These are phyloP conservation scores for Epichloe sp. DNA, from an alignment of 2,329 filamentous ascomycete genomes.

Conservation along the genomic window DNA sequence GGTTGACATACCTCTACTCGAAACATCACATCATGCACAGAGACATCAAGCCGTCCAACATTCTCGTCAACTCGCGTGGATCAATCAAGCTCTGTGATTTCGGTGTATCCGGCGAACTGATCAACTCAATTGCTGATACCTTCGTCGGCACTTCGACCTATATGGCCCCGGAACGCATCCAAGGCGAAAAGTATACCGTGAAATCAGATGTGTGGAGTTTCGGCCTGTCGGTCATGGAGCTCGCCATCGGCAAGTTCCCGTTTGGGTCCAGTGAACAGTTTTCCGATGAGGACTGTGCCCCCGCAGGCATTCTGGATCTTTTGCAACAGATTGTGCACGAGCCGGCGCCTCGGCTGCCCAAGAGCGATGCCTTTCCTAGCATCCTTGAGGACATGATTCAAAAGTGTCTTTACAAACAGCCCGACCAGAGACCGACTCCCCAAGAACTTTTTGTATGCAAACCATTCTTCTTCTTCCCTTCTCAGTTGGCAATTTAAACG, in stretches of 20 bases:
- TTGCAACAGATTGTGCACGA: slow-evolving; percentile 97
- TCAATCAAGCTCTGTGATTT: slow-evolving; percentile 98
- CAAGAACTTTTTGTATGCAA: slow-evolving; percentile 70
- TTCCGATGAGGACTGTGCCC: slow-evolving; percentile 64
- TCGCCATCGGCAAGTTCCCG: slow-evolving; percentile 94
- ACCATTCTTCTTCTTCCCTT: background rate
- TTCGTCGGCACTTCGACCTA: slow-evolving; percentile 98
- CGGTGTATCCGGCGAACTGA: slow-evolving; percentile 92
- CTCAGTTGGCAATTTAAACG: background rate
- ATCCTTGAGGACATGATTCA: slow-evolving; percentile 96
- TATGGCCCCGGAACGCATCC: slow-evolving; percentile 97
- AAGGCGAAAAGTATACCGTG: slow-evolving; percentile 92
- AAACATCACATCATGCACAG: slow-evolving; percentile 98
- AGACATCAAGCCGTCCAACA: slow-evolving; percentile 97
- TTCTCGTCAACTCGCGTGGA: slow-evolving; percentile 86
- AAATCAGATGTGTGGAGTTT: slow-evolving; percentile 99
- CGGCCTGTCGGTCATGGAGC: slow-evolving; percentile 86
- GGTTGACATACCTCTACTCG: slow-evolving; percentile 87
- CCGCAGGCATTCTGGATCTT: slow-evolving; percentile 89
- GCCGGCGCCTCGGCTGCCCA: slow-evolving; percentile 81
- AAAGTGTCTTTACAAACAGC: slow-evolving; percentile 84
- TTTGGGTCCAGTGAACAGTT: slow-evolving; percentile 65
- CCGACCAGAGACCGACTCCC: slow-evolving; percentile 79
- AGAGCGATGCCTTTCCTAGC: slow-evolving; percentile 91
- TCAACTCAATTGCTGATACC: slow-evolving; percentile 95